Conservation (phyloP, 208 protist species). For the Naegleria lovaniensis region DNA sequence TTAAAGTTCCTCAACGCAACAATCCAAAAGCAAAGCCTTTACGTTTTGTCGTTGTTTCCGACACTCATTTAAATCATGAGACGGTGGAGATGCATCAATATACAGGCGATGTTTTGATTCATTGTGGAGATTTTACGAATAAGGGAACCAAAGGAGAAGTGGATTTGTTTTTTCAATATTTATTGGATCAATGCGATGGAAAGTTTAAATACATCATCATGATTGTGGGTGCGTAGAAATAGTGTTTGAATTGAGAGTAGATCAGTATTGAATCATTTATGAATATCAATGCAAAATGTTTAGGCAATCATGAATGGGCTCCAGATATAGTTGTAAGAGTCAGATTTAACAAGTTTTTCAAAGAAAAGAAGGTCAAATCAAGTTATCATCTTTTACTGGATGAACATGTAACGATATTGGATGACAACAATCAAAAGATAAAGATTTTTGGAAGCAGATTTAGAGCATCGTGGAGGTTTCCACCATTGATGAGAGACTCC, state of each 20-base stretch:
- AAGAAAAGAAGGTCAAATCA: background rate
- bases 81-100: background rate
- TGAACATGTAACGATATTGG: background rate
- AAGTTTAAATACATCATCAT: background rate
- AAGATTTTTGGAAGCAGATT: background rate
- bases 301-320: background rate
- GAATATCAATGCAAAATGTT: too few relatives aligned
- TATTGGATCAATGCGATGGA: background rate
- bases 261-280: background rate
- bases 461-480: background rate
- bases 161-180: slow-evolving; percentile 33
- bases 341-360: background rate
- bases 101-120: slow-evolving; percentile 40
- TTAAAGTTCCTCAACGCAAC: too few relatives aligned
- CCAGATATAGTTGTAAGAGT: background rate
- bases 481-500: background rate
- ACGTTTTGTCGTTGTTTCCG: background rate
- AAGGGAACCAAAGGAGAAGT: slow-evolving; percentile 25
- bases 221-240: background rate
- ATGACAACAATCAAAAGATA: background rate
- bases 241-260: background rate
- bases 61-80: background rate
- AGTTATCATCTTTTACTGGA: background rate
- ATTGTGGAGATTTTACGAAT: slow-evolving; percentile 41
- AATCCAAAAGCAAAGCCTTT: too few relatives aligned